phyloP scores from a whole-genome alignment of 192 early-diverging fungal species.

The Coemansia furcata region DNA sequence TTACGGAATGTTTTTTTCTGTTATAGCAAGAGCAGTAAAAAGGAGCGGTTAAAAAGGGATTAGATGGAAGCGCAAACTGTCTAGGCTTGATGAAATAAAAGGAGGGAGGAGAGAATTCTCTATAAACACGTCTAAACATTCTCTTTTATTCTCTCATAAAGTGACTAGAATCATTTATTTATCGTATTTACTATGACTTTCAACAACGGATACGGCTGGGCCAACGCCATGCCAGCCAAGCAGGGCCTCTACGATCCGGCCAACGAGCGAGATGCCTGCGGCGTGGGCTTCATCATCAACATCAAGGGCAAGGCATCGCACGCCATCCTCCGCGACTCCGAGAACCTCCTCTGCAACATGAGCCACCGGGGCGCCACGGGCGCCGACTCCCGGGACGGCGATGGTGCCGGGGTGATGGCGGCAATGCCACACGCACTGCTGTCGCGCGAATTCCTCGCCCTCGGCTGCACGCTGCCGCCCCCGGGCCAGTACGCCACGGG shows the following conservation, averaged over 20 bases:
- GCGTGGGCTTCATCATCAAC: slow-evolving; percentile 96
- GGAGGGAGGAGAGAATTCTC: too few relatives aligned
- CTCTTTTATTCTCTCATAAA: not conserved
- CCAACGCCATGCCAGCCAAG: slow-evolving; percentile 75
- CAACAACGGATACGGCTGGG: slow-evolving; percentile 60
- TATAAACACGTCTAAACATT: not conserved
- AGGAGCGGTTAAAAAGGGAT: too few relatives aligned
- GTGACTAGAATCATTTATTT: not conserved
- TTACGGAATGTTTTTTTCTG: too few relatives aligned
- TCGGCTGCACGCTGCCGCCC: slow-evolving; percentile 67
- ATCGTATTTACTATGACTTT: not conserved
- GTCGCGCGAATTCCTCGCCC: slow-evolving; percentile 57
- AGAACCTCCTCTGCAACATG: slow-evolving; percentile 96
- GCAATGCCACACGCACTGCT: slow-evolving; percentile 92
- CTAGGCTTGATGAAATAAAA: too few relatives aligned
- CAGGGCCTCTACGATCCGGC: slow-evolving; percentile 88
- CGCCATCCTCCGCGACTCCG: slow-evolving; percentile 87
- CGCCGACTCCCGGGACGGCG: slow-evolving; percentile 93
- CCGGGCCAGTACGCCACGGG: slow-evolving; percentile 94
- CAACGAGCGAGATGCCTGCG: slow-evolving; percentile 92
- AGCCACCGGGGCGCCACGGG: slow-evolving; percentile 95
- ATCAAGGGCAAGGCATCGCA: slow-evolving; percentile 84
- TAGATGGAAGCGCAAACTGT: too few relatives aligned
- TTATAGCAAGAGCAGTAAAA: too few relatives aligned
- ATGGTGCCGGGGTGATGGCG: slow-evolving; percentile 98